Evolutionary conservation across 352 stramenopile species (phyloP).

Genomic region (Thalassiosira sp.): DNA sequence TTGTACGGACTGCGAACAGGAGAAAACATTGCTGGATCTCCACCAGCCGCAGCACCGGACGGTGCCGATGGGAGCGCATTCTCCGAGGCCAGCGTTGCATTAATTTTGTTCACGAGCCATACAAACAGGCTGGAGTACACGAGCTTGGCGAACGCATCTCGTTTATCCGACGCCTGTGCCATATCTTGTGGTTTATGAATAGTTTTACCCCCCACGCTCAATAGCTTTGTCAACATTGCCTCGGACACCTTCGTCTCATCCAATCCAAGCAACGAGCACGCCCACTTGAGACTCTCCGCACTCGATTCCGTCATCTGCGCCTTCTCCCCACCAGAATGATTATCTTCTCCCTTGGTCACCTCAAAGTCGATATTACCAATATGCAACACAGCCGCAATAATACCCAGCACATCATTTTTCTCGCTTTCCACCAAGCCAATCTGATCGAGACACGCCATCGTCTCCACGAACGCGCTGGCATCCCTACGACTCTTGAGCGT

Average conservation of each 20-base stretch:
- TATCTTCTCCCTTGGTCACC: slow-evolving; percentile 85
- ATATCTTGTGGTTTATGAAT: slow-evolving; percentile 81
- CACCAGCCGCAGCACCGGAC: neutral
- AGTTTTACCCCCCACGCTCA: slow-evolving; percentile 77
- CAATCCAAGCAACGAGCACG: slow-evolving; percentile 77
- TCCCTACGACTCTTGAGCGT: slow-evolving; percentile 64
- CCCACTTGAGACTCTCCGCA: slow-evolving; percentile 61
- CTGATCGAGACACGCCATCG: slow-evolving; percentile 66
- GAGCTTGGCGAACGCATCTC: slow-evolving; percentile 94
- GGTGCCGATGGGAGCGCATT: slow-evolving; percentile 18
- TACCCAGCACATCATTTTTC: slow-evolving; percentile 86
- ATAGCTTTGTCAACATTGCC: slow-evolving; percentile 77
- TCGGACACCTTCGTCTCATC: slow-evolving; percentile 67
- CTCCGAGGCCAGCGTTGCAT: slow-evolving; percentile 70
- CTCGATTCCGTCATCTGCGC: slow-evolving; percentile 60
- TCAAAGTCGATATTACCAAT: slow-evolving; percentile 95
- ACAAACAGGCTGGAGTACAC: slow-evolving; percentile 97
- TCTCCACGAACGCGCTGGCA: slow-evolving; percentile 67
- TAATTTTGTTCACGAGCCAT: slow-evolving; percentile 94
- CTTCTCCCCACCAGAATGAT: slow-evolving; percentile 81
- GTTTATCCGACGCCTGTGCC: slow-evolving; percentile 78
- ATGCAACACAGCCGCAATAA: slow-evolving; percentile 93
- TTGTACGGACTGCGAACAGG: slow-evolving; percentile 13
- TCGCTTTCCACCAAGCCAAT: slow-evolving; percentile 75
- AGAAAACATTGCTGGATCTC: slow-evolving; percentile 34